Conservation (phyloP, 108 stramenopile species). For the Nitzschia sp. region DNA sequence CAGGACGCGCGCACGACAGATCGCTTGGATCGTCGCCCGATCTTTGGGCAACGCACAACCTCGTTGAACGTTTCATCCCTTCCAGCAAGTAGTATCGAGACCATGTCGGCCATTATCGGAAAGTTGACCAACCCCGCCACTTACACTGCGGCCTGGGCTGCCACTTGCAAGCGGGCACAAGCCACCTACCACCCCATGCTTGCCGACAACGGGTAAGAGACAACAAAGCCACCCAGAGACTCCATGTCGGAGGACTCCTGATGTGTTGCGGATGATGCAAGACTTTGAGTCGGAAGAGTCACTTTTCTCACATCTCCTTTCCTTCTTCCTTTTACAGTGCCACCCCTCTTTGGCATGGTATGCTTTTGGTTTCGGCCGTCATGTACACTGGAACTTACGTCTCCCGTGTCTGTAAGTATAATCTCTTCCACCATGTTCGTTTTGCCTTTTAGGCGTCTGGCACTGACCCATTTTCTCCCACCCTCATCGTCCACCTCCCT, state of each 20-base stretch:
- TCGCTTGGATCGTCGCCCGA: not conserved
- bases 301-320: not conserved
- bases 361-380: slow-evolving; percentile 34
- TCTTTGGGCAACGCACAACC: slow-evolving; percentile 8
- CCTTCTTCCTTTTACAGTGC: slow-evolving; percentile 4
- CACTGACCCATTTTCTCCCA: too few species aligned
- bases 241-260: not conserved
- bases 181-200: slow-evolving; percentile 35
- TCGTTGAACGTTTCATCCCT: not conserved
- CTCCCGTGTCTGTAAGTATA: slow-evolving; percentile 36
- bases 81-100: slow-evolving; percentile 3
- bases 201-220: slow-evolving; percentile 33
- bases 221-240: not conserved
- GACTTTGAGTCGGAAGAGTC: not conserved
- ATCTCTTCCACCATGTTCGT: not conserved
- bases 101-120: slow-evolving; percentile 37
- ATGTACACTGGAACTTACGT: slow-evolving; percentile 41
- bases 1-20: not conserved
- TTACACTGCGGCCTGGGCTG: slow-evolving; percentile 23
- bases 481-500: not conserved
- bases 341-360: slow-evolving; percentile 32
- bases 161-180: slow-evolving; percentile 20
- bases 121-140: slow-evolving; percentile 38
- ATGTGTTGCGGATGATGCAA: not conserved
- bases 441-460: too few species aligned